Percentiles rank a stretch among this genome's conserved stretches.
These are phyloP conservation scores for Daedalea quercina DNA, from an alignment of 768 basidiomycete species.

Conservation along the genomic window DNA sequence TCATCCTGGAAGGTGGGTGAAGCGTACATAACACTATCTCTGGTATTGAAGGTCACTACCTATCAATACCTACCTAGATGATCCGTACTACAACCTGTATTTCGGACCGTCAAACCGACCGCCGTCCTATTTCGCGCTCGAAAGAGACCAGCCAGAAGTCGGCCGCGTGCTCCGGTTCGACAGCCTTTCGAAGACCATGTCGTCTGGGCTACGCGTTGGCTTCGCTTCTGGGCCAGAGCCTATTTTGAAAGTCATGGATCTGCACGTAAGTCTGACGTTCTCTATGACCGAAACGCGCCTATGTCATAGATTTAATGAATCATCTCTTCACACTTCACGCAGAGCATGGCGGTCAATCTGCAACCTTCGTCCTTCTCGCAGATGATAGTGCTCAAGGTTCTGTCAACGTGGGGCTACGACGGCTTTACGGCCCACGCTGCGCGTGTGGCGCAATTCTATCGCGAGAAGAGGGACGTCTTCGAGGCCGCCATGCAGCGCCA, in stretches of 20 bases:
- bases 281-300: not conserved
- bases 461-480: slow-evolving; percentile 68
- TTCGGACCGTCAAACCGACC: slow-evolving; percentile 58
- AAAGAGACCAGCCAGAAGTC: slow-evolving; percentile 54
- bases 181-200: slow-evolving; percentile 80
- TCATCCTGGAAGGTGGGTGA: slow-evolving; percentile 78
- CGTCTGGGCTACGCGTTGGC: slow-evolving; percentile 74
- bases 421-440: slow-evolving; percentile 67
- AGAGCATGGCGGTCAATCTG: slow-evolving; percentile 65
- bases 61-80: slow-evolving; percentile 45
- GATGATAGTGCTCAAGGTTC: slow-evolving; percentile 48
- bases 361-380: slow-evolving; percentile 63
- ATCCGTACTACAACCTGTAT: slow-evolving; percentile 76
- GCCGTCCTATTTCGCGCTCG: slow-evolving; percentile 79
- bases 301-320: not conserved
- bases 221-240: slow-evolving; percentile 71
- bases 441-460: slow-evolving; percentile 68
- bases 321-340: slow-evolving; percentile 2
- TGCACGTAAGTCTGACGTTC: slow-evolving; percentile 44
- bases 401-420: slow-evolving; percentile 69
- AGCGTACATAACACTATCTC: not conserved
- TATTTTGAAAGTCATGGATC: slow-evolving; percentile 64
- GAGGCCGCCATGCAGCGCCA: slow-evolving; percentile 69
- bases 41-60: not conserved
- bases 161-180: slow-evolving; percentile 88